Evolutionary conservation across 495 filamentous ascomycete genomes (phyloP), one percentile per base, ranked within the genome.

Genomic region (Gamarada debralockiae): DNA sequence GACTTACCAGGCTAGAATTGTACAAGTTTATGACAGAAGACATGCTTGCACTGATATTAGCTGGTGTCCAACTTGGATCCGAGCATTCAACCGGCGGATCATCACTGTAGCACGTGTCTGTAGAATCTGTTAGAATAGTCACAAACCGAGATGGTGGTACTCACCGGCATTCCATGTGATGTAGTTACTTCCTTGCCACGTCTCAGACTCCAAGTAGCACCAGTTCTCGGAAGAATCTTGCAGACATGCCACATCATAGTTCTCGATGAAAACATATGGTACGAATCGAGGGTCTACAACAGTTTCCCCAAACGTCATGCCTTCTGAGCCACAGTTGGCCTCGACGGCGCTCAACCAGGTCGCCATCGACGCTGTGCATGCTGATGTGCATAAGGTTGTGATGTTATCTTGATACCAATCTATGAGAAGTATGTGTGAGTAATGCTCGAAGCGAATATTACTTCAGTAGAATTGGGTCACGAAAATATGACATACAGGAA

Each of bases 191-290:
- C 51, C 51, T 9, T 24, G 18, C 51, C 51, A 53, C 0, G 15
- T 13, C 21, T 53, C 10, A 20, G 51, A 53, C n/a, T 53, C 51
- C 6, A 47, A 25, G 43, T 21, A 40, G 22, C 51, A 53, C 51
- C 51, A 53, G 6, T 46, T 37, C 1, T 44, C 14, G 8, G 18
- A 22, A 36, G 17, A 15, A 38, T 44, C 39, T 40, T 53, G 27
- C 49, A 52, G 13, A 43, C 49, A 52, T 25, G 38, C 51, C 18
- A 46, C 9, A 17, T 47, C 51, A 18, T 27, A 39, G 20, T 40
- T 40, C 14, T 53, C 27, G 24, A 24, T 46, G 36, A 45, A 45
- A 24, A 3, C 13, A 12, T 13, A 46, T n/a, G 40, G 18, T 14
- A 53, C 8, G 7, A 34, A 17, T 20, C n/a, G 14, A 31, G 49